Evolutionary conservation across 345 rosid species (phyloP).

Genomic region (Euphorbia pulcherrima): DNA sequence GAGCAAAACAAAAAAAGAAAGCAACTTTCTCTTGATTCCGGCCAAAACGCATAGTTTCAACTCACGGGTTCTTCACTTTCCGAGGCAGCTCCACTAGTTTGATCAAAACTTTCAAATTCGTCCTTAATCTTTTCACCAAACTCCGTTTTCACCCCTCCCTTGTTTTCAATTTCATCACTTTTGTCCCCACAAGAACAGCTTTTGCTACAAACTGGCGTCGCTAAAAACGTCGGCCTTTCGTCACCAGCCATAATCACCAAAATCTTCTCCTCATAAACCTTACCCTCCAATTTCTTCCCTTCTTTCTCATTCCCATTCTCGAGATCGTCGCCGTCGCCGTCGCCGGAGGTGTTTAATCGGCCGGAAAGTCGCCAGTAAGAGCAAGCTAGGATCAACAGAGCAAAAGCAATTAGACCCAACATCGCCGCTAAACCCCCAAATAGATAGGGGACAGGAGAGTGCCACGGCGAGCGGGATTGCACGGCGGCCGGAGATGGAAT

Average conservation of each 20-base stretch:
- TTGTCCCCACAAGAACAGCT: constrained; percentile 34
- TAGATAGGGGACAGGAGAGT: constrained; percentile 90
- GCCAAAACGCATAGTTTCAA: not conserved
- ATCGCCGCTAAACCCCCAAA: constrained; percentile 95
- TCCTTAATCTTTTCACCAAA: constrained; percentile 40
- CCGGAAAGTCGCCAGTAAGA: constrained; percentile 92
- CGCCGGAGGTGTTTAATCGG: constrained; percentile 1
- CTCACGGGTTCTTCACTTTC: constrained; percentile 27
- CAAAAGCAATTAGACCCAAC: constrained; percentile 89
- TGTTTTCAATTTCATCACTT: constrained; percentile 24
- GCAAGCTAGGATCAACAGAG: constrained; percentile 81
- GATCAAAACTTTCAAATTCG: constrained; percentile 15
- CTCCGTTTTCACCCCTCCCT: constrained; percentile 21
- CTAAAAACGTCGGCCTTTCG: constrained; percentile 27
- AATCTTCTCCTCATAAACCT: constrained; percentile 22
- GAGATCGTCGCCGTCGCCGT: not conserved
- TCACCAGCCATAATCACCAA: constrained; percentile 34
- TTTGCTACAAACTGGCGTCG: constrained; percentile 28
- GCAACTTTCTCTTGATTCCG: not conserved
- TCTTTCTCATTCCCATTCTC: constrained; percentile 18
- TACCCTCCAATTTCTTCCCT: not conserved
- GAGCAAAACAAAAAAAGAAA: not conserved
- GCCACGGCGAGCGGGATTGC: constrained; percentile 70
- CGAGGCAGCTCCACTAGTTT: not conserved
- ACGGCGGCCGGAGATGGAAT: constrained; percentile 17